Conservation (phyloP, 805 yeast species). For the Yarrowia porcina region DNA sequence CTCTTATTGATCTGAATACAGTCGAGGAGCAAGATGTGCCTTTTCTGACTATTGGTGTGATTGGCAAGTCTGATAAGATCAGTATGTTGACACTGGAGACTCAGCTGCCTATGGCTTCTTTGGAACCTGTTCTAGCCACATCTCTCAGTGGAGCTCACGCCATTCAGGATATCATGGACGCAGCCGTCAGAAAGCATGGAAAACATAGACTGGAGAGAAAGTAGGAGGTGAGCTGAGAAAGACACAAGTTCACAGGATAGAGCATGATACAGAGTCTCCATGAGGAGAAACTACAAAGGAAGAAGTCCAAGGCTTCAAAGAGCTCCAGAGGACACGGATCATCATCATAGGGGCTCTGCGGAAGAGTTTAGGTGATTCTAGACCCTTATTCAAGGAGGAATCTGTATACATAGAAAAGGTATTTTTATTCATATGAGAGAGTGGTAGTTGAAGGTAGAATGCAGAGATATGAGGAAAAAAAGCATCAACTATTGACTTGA, state of each 20-base stretch:
- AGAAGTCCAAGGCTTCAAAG: too few relatives aligned
- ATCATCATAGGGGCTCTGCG: too few relatives aligned
- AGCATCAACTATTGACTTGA: too few relatives aligned
- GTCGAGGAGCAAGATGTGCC: constrained; percentile 84
- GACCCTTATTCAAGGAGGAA: too few relatives aligned
- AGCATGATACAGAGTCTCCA: too few relatives aligned
- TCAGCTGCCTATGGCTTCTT: constrained; percentile 74
- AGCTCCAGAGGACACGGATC: too few relatives aligned
- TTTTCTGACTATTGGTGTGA: constrained; percentile 73
- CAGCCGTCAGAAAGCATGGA: constrained; percentile 75
- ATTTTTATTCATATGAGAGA: not conserved
- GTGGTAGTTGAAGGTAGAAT: too few relatives aligned
- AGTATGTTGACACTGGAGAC: constrained; percentile 76
- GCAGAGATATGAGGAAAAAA: too few relatives aligned
- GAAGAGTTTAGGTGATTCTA: too few relatives aligned
- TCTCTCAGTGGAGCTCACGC: constrained; percentile 86
- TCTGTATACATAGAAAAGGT: not conserved
- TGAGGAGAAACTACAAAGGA: too few relatives aligned
- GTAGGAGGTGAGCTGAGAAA: not conserved
- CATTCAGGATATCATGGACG: constrained; percentile 80
- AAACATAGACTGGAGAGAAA: constrained; percentile 50
- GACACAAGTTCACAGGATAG: too few relatives aligned
- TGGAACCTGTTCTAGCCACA: constrained; percentile 71
- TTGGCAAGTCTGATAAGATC: constrained; percentile 77
- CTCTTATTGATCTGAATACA: constrained; percentile 76